phyloP scores from a whole-genome alignment of 2,329 filamentous ascomycete species.

The Fusarium sp. region DNA sequence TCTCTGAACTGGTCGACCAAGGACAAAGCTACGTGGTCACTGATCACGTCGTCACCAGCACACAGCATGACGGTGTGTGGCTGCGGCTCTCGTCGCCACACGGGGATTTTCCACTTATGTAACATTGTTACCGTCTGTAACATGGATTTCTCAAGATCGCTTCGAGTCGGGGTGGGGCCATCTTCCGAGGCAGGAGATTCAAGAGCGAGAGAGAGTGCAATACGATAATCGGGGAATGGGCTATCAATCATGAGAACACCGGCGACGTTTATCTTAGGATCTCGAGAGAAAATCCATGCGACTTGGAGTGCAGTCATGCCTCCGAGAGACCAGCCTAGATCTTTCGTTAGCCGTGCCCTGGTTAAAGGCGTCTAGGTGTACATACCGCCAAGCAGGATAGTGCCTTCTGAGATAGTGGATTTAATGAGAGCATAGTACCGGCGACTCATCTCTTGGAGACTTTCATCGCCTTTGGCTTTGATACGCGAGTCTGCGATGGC shows the following conservation, averaged over 20 bases:
- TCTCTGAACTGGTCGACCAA: constrained; percentile 16
- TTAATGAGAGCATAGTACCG: constrained; percentile 15
- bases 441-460: constrained; percentile 10
- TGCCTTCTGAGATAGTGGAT: constrained; percentile 9
- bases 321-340: constrained; percentile 12
- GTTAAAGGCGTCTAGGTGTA: constrained; percentile 1
- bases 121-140: constrained; percentile 10
- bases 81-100: constrained; percentile 6
- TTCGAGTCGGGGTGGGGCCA: constrained; percentile 4
- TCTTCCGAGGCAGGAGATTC: constrained; percentile 12
- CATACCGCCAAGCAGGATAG: constrained; percentile 13
- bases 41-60: constrained; percentile 4
- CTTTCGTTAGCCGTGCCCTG: not conserved
- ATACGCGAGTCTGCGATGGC: constrained; percentile 11
- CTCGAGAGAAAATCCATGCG: constrained; percentile 13
- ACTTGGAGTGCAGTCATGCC: constrained; percentile 10
- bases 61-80: constrained; percentile 5
- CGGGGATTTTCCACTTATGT: constrained; percentile 8
- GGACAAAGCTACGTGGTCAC: constrained; percentile 8
- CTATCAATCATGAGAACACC: constrained; percentile 13
- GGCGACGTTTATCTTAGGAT: constrained; percentile 5
- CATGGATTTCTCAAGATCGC: constrained; percentile 11
- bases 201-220: constrained; percentile 11
- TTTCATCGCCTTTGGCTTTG: constrained; percentile 3
- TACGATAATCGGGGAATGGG: constrained; percentile 9